Evolutionary conservation across 129 eudicot species (phyloP).

Genomic region (Flaveria ramosissima): DNA sequence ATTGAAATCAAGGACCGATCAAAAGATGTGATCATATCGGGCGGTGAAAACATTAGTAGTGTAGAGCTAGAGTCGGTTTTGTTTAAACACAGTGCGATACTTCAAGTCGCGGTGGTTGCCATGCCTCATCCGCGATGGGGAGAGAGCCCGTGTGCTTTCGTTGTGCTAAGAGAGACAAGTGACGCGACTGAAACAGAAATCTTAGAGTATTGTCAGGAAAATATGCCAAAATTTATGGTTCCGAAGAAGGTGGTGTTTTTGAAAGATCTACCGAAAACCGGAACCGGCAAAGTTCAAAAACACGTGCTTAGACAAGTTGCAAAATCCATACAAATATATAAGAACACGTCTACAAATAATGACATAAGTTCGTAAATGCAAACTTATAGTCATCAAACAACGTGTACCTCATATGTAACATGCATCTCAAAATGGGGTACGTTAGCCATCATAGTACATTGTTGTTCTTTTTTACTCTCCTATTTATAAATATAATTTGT

Average conservation of each 20-base stretch:
- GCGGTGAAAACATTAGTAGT: constrained; percentile 64
- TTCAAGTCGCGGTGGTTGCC: constrained; percentile 59
- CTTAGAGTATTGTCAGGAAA: constrained; percentile 40
- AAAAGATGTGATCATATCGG: constrained; percentile 56
- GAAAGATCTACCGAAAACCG: constrained; percentile 47
- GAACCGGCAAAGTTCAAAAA: constrained; percentile 48
- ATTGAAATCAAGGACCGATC: constrained; percentile 56
- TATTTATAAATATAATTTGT: no score
- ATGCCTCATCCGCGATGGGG: constrained; percentile 61
- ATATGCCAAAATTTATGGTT: constrained; percentile 48
- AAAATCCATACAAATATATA: constrained; percentile 18
- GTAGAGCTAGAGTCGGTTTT: constrained; percentile 48
- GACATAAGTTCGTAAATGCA: no score
- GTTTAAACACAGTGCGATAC: constrained; percentile 38
- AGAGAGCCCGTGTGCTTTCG: constrained; percentile 60
- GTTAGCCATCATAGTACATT: no score
- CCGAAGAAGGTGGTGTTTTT: constrained; percentile 46
- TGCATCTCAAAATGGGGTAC: no score
- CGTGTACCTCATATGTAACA: no score
- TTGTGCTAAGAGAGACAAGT: constrained; percentile 27
- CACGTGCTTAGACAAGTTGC: constrained; percentile 40
- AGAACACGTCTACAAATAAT: no score
- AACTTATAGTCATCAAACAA: no score
- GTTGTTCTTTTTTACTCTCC: no score
- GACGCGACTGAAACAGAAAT: constrained; percentile 34